These are phyloP conservation scores for Nannochloropsis gaditana DNA, from an alignment of 108 stramenopile species.

Conservation along the genomic window DNA sequence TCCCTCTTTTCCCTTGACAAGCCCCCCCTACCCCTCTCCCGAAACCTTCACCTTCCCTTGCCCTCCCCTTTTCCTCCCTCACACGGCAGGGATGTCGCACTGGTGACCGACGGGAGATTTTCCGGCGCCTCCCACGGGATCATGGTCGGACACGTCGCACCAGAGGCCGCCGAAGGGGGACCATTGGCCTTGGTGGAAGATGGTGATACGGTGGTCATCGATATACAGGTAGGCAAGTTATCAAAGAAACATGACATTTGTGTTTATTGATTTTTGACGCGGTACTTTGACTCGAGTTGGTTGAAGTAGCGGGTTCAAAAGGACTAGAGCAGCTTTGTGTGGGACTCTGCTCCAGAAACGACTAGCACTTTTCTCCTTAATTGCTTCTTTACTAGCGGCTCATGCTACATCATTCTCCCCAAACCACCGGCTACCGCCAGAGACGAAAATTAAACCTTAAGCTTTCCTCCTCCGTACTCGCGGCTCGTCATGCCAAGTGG, in stretches of 20 bases:
- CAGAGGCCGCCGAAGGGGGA: slow-evolving; percentile 31
- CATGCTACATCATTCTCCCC: too few species aligned
- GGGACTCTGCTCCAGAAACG: too few species aligned
- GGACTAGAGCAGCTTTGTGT: too few species aligned
- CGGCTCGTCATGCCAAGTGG: background rate
- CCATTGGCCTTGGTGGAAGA: slow-evolving; percentile 29
- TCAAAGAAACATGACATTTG: too few species aligned
- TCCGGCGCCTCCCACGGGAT: slow-evolving; percentile 34
- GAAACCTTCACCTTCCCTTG: background rate
- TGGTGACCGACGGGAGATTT: slow-evolving; percentile 22
- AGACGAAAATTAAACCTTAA: background rate
- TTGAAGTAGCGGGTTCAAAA: too few species aligned
- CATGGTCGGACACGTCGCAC: slow-evolving; percentile 31
- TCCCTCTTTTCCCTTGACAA: background rate
- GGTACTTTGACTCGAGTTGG: too few species aligned
- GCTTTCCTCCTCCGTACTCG: background rate
- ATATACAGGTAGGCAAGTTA: slow-evolving; percentile 23
- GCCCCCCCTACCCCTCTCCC: background rate
- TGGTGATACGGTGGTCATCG: slow-evolving; percentile 32
- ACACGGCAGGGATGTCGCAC: background rate
- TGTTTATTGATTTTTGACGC: too few species aligned
- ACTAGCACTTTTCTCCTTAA: too few species aligned
- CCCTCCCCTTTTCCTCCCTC: background rate
- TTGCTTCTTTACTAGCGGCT: too few species aligned
- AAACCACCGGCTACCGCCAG: too few species aligned